Evolutionary conservation across 1,139 yeast genomes (phyloP).

Genomic region (Candida glucosophila): DNA sequence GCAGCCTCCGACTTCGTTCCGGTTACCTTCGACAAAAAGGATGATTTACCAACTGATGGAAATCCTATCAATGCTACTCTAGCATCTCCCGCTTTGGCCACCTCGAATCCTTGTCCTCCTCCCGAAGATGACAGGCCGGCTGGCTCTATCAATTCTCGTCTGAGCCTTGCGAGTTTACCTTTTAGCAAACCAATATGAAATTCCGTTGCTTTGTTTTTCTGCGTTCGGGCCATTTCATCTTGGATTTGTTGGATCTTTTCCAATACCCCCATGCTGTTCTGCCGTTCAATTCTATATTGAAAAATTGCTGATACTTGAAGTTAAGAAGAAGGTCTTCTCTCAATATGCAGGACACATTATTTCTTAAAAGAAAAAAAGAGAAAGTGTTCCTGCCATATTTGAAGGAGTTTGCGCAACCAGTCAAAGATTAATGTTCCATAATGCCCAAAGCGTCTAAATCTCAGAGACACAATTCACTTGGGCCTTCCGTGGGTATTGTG

Average conservation of each 20-base stretch:
- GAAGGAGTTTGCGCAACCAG: too few relatives aligned
- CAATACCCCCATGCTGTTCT: slow-evolving; percentile 18
- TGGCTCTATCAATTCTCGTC: slow-evolving; percentile 88
- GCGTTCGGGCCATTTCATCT: slow-evolving; percentile 90
- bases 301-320: too few relatives aligned
- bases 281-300: too few relatives aligned
- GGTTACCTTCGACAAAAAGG: slow-evolving; percentile 78
- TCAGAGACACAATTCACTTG: too few relatives aligned
- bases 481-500: slow-evolving; percentile 16
- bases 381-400: too few relatives aligned
- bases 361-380: too few relatives aligned
- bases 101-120: slow-evolving; percentile 89
- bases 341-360: too few relatives aligned
- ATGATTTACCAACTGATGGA: slow-evolving; percentile 96
- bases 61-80: slow-evolving; percentile 92
- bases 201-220: slow-evolving; percentile 96
- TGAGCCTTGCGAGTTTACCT: slow-evolving; percentile 90
- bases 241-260: slow-evolving; percentile 88
- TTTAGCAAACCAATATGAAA: slow-evolving; percentile 89
- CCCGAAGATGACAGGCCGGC: slow-evolving; percentile 62
- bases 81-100: slow-evolving; percentile 93
- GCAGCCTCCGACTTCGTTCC: slow-evolving; percentile 94
- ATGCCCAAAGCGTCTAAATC: too few relatives aligned
- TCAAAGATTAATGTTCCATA: too few relatives aligned
- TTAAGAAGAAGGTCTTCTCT: too few relatives aligned